Base-by-base conservation (phyloP, 1,284 basidiomycete genomes). In the Ceratobasidium sp. region DNA sequence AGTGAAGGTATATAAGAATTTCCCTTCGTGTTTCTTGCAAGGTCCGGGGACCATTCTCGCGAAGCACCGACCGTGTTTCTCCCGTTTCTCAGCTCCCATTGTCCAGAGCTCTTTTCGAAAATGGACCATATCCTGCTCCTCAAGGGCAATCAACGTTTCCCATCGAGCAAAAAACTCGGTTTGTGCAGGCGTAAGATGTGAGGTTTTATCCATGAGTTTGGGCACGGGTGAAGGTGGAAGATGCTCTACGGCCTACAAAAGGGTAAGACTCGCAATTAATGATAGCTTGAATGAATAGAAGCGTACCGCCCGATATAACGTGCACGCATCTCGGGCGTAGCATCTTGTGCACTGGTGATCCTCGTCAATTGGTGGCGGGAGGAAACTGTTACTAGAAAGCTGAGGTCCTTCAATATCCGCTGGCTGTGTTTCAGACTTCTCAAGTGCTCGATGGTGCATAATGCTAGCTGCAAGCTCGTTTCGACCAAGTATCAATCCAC, bases 41-140 rank as follows among this genome's bases (percentile, higher is more conserved):
- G 70, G 69, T 48, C 65, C 38, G 81, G 80, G 40, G 48, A 91
- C 83, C 96, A 98, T 96, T 77, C 89, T 86, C 66, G 89, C 87
- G 81, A 97, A 94, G 82, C 95, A 96, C 79, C 95, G 87, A 0
- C 96, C 96, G 65, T 88, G 89, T 74, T 86, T 88, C 83, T 97
- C 94, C 62, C 98, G 90, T 81, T 95, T 92, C 2, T 85, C 85
- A 0, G 96, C 95, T 6, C 90, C 89, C 89, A 98, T 91, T 0
- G 95, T 97, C 97, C 97, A 99, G 9, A 99, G 88, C 82, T 99
- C 97, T 80, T 94, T 94, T 80, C 92, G 91, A 84, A 95, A 94
- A 17, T 93, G 89, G 13, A 92, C 85, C 12, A 94, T 87, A 81
- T 98, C 96, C 78, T 92, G 91, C 83, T 99, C 98, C 83, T 99